Conservation (phyloP, 129 eudicot species). For the Helianthus annuus region DNA sequence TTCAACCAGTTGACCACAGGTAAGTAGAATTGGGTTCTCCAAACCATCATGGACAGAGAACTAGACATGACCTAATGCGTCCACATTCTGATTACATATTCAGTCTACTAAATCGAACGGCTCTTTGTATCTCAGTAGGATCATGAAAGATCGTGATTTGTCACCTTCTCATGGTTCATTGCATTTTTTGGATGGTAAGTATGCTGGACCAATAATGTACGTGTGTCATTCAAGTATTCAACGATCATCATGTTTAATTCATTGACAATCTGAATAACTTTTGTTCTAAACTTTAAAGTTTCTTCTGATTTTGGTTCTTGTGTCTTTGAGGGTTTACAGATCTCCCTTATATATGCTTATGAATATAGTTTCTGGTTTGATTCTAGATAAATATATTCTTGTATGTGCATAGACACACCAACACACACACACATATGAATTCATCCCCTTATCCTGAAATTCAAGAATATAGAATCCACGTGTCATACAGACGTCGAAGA, state of each 20-base stretch:
- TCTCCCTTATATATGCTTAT: background rate
- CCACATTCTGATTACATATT: background rate
- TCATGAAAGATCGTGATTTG: background rate
- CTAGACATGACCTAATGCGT: background rate
- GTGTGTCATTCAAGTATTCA: too few relatives aligned
- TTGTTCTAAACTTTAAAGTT: background rate
- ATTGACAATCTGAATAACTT: too few relatives aligned
- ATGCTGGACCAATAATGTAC: background rate
- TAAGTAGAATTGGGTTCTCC: background rate
- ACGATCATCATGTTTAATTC: too few relatives aligned
- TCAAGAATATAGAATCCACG: too few relatives aligned
- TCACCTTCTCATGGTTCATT: background rate
- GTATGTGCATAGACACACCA: too few relatives aligned
- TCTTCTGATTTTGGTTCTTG: background rate
- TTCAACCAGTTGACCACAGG: slow-evolving; percentile 29
- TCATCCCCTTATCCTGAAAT: too few relatives aligned
- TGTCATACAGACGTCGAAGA: too few relatives aligned
- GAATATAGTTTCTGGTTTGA: background rate
- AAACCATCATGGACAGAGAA: slow-evolving; percentile 21
- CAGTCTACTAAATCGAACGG: background rate
- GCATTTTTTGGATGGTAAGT: slow-evolving; percentile 3
- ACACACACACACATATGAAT: too few relatives aligned
- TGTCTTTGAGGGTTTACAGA: background rate
- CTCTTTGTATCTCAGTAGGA: slow-evolving; percentile 1
- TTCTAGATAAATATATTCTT: background rate